phyloP scores from a whole-genome alignment of 2,329 filamentous ascomycete species.

The Penicillium sp. region DNA sequence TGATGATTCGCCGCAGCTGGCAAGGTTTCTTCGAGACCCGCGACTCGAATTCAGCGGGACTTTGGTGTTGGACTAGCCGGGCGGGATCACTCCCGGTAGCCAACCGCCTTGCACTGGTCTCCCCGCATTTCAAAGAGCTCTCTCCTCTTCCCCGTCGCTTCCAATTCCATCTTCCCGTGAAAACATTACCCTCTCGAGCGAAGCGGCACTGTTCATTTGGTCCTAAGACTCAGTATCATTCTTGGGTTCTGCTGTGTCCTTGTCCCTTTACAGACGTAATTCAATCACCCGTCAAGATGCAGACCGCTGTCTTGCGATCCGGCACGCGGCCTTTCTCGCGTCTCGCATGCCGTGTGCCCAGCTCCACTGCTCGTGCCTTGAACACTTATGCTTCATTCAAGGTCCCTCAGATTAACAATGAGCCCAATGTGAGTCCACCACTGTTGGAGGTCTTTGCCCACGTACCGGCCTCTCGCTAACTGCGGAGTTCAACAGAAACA shows the following conservation, averaged over 20 bases:
- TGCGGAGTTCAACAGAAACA: conserved; percentile 60
- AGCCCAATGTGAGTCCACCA: conserved; percentile 72
- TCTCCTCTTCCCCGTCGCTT: not conserved
- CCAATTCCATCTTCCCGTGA: not conserved
- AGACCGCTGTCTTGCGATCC: conserved; percentile 25
- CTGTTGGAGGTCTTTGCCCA: too few relatives aligned
- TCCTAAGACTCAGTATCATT: not conserved
- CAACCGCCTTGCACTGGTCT: not conserved
- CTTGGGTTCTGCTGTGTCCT: too few relatives aligned
- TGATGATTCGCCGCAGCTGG: not conserved
- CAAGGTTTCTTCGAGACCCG: too few relatives aligned
- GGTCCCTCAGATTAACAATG: conserved; percentile 79
- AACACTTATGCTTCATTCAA: conserved; percentile 76
- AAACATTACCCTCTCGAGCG: not conserved
- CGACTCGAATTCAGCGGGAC: too few relatives aligned
- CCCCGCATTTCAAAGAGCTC: not conserved
- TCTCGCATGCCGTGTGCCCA: conserved; percentile 15
- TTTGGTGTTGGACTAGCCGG: not conserved
- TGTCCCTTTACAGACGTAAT: too few relatives aligned
- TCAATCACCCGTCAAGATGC: conserved; percentile 17
- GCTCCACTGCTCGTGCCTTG: conserved; percentile 22
- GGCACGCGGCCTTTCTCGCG: conserved; percentile 22
- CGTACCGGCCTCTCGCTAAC: not conserved
- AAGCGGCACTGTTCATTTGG: not conserved
- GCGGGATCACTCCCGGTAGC: conserved; percentile 2